Base-by-base conservation (phyloP, 169 alveolate species). In the Plasmodium gonderi region DNA sequence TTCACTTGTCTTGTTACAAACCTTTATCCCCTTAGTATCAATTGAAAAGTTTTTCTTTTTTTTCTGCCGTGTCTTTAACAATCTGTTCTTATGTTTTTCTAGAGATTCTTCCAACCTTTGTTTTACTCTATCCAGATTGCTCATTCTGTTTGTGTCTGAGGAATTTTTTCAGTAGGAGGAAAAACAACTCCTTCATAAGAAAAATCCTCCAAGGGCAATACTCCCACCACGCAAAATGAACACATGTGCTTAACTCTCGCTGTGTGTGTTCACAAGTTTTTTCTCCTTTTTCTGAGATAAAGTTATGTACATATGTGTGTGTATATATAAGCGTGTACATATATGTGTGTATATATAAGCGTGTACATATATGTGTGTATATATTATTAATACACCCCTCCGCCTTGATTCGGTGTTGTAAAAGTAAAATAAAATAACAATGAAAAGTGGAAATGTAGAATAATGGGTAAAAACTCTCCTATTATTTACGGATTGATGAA, bases 101-200 rank as follows among this genome's bases (percentile, higher is more conserved):
- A 83, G 31, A 4, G 92, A 83, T 11, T 83, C 92, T 26, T 83
- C 78, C 26, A 83, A 23, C 29, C 92, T 51, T 29, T 69, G 76
- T 23, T 83, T 83, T 17, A 83, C 33, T 45, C 92, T 45, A 7
- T 83, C 92, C 23, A 83, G 45, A 17, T 74, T 83, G 12, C 54
- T 74, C 92, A 82, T 82, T 36, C 3, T 79, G 26, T 20, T 6
- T 1, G 14, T 23, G n/a, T n/a, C n/a, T n/a, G n/a, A n/a, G n/a
- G n/a, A n/a, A n/a, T n/a, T n/a, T n/a, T n/a, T 8, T n/a, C 72
- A 60, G 12, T 20, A 3, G 36, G 72, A 36, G 14, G 64, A 7
- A 7, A 23, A 49, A 49, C n/a, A n/a, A n/a, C 23, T 0, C 23
- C 0, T 3, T 12, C 0, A 23, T n/a, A 49, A 23, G 23, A 12